These are phyloP conservation scores for Verbena officinalis DNA, from an alignment of 257 asterid species.

Conservation along the genomic window DNA sequence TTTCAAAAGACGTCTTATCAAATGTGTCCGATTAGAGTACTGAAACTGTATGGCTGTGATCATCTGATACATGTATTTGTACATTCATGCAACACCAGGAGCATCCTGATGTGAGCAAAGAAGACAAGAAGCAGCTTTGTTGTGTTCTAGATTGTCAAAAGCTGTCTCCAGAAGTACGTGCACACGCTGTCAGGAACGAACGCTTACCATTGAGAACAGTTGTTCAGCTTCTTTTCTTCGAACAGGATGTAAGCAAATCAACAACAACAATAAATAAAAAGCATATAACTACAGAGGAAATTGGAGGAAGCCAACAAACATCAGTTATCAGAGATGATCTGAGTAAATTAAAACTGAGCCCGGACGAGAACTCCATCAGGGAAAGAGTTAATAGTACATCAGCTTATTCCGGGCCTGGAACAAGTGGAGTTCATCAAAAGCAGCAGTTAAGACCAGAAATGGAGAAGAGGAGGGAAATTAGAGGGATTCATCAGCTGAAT, in stretches of 20 bases:
- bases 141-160: conserved; percentile 62
- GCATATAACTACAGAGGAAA: conserved; percentile 25
- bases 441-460: conserved; percentile 30
- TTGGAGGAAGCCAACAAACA: conserved; percentile 19
- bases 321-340: conserved; percentile 32
- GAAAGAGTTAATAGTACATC: conserved; percentile 15
- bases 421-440: conserved; percentile 30
- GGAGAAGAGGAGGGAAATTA: conserved; percentile 22
- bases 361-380: conserved; percentile 30
- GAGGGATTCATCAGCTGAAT: conserved; percentile 28
- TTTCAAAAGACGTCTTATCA: too few relatives aligned
- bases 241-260: conserved; percentile 50
- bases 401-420: conserved; percentile 28
- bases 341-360: conserved; percentile 30
- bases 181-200: conserved; percentile 65
- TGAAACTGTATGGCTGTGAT: too few relatives aligned
- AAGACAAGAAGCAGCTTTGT: conserved; percentile 63
- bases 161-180: conserved; percentile 54
- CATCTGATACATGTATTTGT: neutral
- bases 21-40: too few relatives aligned
- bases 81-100: conserved; percentile 31
- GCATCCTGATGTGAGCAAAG: conserved; percentile 62
- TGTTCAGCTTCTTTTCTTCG: conserved; percentile 72
- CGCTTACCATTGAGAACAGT: conserved; percentile 65
- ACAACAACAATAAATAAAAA: conserved; percentile 12